These are phyloP conservation scores for Apiotrichum sp. DNA, from an alignment of 1,284 basidiomycete species.

Conservation along the genomic window DNA sequence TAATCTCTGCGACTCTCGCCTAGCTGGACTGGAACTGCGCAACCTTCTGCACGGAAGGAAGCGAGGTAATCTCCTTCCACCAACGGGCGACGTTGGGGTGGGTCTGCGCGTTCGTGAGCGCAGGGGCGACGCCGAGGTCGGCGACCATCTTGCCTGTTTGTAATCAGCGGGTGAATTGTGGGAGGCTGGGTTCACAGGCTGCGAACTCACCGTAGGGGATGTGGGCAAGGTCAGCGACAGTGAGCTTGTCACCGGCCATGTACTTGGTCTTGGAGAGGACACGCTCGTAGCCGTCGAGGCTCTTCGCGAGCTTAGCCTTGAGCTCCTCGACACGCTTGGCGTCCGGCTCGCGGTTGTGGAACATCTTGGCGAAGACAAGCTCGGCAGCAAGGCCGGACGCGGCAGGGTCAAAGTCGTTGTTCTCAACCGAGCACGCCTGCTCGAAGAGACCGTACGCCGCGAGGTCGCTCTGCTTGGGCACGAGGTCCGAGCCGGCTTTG, in stretches of 20 bases:
- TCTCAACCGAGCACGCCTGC: slow-evolving; percentile 55
- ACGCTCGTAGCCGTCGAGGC: slow-evolving; percentile 53
- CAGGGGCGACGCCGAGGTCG: slow-evolving; percentile 14
- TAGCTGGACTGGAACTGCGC: no score
- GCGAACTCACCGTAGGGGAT: slow-evolving; percentile 48
- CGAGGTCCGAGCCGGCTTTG: slow-evolving; percentile 18
- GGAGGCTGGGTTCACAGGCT: not conserved
- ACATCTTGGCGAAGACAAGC: slow-evolving; percentile 46
- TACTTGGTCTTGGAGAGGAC: slow-evolving; percentile 55
- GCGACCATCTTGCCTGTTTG: slow-evolving; percentile 3
- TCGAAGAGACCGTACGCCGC: slow-evolving; percentile 53
- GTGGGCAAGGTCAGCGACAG: slow-evolving; percentile 58
- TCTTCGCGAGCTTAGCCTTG: slow-evolving; percentile 39
- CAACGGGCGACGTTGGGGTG: slow-evolving; percentile 29
- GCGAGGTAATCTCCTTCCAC: slow-evolving; percentile 25
- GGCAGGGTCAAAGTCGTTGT: slow-evolving; percentile 52
- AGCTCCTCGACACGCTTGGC: slow-evolving; percentile 35
- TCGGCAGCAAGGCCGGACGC: slow-evolving; percentile 48
- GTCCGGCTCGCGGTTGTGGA: slow-evolving; percentile 28
- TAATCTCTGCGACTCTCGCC: no score
- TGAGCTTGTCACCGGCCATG: slow-evolving; percentile 53
- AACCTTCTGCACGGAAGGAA: slow-evolving; percentile 19
- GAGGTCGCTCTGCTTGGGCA: slow-evolving; percentile 40
- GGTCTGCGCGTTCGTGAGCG: slow-evolving; percentile 22
- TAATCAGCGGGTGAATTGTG: no score